Conservation (phyloP, 768 basidiomycete genomes). For the Saitozyma podzolica region DNA sequence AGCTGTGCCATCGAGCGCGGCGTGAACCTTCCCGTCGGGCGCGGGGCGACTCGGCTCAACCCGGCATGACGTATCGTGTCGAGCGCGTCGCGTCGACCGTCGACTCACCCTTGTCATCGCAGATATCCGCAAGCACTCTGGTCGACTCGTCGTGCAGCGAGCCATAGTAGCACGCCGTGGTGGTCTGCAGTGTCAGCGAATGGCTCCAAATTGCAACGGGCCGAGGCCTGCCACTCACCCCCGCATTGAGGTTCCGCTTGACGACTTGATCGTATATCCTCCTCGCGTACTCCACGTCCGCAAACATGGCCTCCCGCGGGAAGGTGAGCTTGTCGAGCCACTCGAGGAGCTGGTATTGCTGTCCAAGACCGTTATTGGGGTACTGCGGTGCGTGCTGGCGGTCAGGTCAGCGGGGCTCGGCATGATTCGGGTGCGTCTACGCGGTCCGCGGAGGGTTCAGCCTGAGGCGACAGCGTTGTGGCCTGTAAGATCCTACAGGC, state of each 20-base stretch:
- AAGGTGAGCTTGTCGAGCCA: conserved; percentile 86
- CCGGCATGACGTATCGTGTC: background rate
- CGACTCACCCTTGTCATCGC: conserved; percentile 62
- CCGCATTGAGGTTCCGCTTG: conserved; percentile 66
- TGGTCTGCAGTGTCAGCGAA: conserved; percentile 63
- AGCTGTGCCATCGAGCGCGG: no score
- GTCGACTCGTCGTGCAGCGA: conserved; percentile 78
- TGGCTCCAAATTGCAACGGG: background rate
- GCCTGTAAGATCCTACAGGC: background rate
- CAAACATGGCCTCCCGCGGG: conserved; percentile 78
- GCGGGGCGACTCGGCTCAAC: background rate
- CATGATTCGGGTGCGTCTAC: conserved; percentile 7
- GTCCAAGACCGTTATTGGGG: conserved; percentile 58
- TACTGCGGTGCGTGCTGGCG: conserved; percentile 76
- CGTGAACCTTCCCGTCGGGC: no score
- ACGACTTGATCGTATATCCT: conserved; percentile 72
- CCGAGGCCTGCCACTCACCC: conserved; percentile 59
- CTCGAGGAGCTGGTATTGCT: conserved; percentile 80
- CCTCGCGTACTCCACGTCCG: conserved; percentile 67
- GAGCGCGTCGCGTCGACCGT: background rate
- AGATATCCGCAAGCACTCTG: conserved; percentile 74
- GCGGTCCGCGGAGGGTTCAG: no score
- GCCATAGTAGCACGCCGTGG: conserved; percentile 90
- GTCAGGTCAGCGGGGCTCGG: conserved; percentile 2
- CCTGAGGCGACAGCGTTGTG: no score